Percentiles rank a stretch among this genome's conserved stretches.
Evolutionary conservation across 2,329 filamentous ascomycete genomes (phyloP).

Genomic region (Pseudophaeomoniella oleicola): DNA sequence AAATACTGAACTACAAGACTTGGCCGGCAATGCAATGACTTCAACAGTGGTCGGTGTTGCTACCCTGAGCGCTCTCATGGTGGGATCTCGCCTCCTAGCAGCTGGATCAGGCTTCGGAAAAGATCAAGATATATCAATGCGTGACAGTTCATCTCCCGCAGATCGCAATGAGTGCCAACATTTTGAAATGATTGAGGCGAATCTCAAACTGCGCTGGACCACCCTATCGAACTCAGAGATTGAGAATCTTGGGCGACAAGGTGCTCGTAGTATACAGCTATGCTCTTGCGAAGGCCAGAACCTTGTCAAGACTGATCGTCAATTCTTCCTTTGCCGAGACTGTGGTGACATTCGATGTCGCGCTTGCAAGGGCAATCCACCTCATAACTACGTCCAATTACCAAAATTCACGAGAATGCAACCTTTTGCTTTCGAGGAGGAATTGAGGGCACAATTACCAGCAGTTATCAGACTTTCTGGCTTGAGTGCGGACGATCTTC

Average conservation of each 20-base stretch:
- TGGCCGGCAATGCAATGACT: constrained; percentile 71
- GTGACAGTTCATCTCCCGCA: not conserved
- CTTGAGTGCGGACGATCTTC: not conserved
- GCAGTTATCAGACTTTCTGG: not conserved
- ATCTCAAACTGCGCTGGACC: not conserved
- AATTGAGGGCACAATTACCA: constrained; percentile 3
- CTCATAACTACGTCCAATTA: constrained; percentile 15
- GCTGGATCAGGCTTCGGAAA: constrained; percentile 10
- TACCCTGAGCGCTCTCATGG: constrained; percentile 44
- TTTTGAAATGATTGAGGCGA: not conserved
- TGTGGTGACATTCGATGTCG: constrained; percentile 9
- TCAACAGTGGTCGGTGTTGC: constrained; percentile 55
- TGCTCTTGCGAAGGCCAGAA: constrained; percentile 43
- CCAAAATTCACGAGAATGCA: constrained; percentile 12
- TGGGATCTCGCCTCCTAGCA: constrained; percentile 13
- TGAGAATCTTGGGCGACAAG: not conserved
- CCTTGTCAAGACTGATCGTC: constrained; percentile 17
- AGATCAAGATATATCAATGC: not conserved
- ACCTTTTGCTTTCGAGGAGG: constrained; percentile 8
- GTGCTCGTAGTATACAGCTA: constrained; percentile 23
- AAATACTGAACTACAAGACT: constrained; percentile 46
- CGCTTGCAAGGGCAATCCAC: constrained; percentile 5
- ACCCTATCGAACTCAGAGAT: not conserved
- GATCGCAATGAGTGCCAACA: not conserved
- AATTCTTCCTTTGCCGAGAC: constrained; percentile 4